Conservation (phyloP, 192 early-diverging fungal genomes). For the Coemansia erecta region DNA sequence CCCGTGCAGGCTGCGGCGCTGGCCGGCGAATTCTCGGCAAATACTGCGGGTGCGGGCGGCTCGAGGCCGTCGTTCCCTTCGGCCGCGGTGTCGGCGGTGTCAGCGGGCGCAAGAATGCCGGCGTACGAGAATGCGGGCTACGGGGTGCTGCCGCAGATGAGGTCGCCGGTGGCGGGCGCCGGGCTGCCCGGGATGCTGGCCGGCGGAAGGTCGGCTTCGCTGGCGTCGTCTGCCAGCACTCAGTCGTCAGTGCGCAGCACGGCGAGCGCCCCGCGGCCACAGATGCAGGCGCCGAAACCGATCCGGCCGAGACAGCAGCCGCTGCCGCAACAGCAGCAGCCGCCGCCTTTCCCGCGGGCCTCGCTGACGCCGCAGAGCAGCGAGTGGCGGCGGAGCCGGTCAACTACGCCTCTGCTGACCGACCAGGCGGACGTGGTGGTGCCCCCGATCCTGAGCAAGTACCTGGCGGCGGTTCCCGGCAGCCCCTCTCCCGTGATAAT, state of each 20-base stretch:
- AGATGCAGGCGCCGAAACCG: no score
- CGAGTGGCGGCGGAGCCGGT: not conserved
- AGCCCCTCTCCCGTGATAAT: conserved; percentile 21
- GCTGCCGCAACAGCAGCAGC: not conserved
- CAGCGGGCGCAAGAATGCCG: no score
- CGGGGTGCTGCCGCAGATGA: conserved; percentile 8
- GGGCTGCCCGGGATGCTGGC: not conserved
- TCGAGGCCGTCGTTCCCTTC: not conserved
- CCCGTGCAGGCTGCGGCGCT: no score
- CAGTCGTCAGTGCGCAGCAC: not conserved
- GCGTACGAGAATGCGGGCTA: conserved; percentile 10
- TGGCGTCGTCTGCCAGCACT: not conserved
- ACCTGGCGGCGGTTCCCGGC: conserved; percentile 32
- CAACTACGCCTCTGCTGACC: not conserved
- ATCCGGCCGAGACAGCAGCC: not conserved
- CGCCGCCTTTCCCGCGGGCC: no score
- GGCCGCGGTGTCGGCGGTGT: no score
- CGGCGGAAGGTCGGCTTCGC: not conserved
- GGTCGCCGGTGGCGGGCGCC: not conserved
- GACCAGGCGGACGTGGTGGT: conserved; percentile 13
- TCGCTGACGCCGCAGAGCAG: no score
- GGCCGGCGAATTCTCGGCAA: no score
- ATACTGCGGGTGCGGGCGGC: not conserved
- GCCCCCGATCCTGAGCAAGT: conserved; percentile 32
- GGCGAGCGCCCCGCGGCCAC: not conserved